A percentile compares a stretch with the other conserved stretches of the same genome.
Conservation (phyloP, 139 green algal species). For the Chlorokybus atmophyticus region DNA sequence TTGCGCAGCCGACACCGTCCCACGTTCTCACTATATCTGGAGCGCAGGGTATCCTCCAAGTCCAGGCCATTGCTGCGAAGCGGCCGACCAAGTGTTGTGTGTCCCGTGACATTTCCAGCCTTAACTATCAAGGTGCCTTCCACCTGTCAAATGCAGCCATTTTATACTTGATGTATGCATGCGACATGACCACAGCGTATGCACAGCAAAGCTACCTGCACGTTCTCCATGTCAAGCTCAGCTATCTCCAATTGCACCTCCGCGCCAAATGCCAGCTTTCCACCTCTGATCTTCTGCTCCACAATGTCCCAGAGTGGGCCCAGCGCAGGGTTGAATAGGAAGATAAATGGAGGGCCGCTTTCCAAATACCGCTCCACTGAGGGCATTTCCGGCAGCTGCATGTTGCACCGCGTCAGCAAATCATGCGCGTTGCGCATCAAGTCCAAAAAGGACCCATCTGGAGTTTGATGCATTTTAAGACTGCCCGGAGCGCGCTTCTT, state of each 20-base stretch:
- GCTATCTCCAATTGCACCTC: constrained; percentile 57
- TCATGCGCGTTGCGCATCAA: constrained; percentile 76
- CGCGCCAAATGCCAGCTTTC: constrained; percentile 38
- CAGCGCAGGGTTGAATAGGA: constrained; percentile 77
- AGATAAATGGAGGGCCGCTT: constrained; percentile 68
- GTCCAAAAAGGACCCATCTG: constrained; percentile 91
- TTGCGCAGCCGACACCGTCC: constrained; percentile 57
- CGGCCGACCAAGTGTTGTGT: constrained; percentile 2
- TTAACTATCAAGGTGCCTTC: constrained; percentile 55
- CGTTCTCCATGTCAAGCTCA: constrained; percentile 46
- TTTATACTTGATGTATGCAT: too few species aligned
- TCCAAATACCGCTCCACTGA: constrained; percentile 47
- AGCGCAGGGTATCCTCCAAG: too few species aligned
- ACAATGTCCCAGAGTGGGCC: constrained; percentile 93
- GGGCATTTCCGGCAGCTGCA: constrained; percentile 1
- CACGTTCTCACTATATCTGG: too few species aligned
- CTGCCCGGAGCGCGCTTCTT: constrained; percentile 56
- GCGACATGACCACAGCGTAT: too few species aligned
- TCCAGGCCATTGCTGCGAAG: too few species aligned
- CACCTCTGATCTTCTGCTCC: constrained; percentile 80
- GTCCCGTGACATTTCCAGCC: constrained; percentile 39
- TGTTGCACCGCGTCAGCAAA: constrained; percentile 23
- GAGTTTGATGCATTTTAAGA: constrained; percentile 56
- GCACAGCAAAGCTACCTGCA: too few species aligned
- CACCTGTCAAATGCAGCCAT: too few species aligned